Evolutionary conservation across 305 asterid species (phyloP).

Genomic region (Fraxinus floribunda): DNA sequence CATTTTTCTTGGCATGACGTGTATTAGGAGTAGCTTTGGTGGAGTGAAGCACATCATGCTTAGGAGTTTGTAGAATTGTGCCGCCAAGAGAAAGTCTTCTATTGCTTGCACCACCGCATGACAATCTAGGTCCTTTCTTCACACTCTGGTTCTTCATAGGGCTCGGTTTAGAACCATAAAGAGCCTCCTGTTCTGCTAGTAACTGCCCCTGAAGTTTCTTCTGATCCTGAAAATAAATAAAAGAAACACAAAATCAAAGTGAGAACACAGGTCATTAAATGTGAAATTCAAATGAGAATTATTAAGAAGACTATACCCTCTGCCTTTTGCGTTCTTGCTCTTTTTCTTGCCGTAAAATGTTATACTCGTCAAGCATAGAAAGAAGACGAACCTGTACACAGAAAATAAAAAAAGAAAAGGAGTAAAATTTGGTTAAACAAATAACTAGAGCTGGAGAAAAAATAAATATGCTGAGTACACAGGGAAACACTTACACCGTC

Average conservation of each 20-base stretch:
- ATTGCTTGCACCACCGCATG: conserved; percentile 62
- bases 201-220: conserved; percentile 95
- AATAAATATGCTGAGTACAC: neutral
- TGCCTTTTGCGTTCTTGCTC: conserved; percentile 84
- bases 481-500: conserved; percentile 70
- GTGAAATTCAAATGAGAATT: neutral
- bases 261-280: conserved; percentile 7
- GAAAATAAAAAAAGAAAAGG: conserved; percentile 22
- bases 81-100: conserved; percentile 91
- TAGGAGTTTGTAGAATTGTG: conserved; percentile 58
- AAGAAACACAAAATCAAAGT: neutral
- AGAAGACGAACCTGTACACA: conserved; percentile 66
- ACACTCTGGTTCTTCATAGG: conserved; percentile 90
- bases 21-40: conserved; percentile 73
- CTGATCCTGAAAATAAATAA: conserved; percentile 62
- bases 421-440: neutral
- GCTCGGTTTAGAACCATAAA: conserved; percentile 95
- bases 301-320: conserved; percentile 47
- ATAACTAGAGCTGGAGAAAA: neutral
- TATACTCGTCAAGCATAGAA: conserved; percentile 83
- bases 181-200: conserved; percentile 89
- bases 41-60: conserved; percentile 49
- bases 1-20: conserved; percentile 59
- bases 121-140: conserved; percentile 74
- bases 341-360: conserved; percentile 69